phyloP scores from a whole-genome alignment of 2,329 filamentous ascomycete species.

The Paraphaeosphaeria sporulosa region DNA sequence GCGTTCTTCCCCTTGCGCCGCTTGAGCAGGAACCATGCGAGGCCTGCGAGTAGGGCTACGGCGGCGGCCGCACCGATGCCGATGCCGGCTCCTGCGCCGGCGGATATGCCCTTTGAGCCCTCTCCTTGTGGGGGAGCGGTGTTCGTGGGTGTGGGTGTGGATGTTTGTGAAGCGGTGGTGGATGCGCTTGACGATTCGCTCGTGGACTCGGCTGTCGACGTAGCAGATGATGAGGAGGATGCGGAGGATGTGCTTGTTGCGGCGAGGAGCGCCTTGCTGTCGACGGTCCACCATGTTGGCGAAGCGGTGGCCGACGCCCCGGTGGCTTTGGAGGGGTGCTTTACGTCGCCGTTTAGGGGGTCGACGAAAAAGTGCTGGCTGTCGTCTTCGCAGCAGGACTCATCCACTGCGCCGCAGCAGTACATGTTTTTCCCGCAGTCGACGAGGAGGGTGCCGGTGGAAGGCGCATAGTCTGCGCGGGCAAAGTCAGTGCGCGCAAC shows the following conservation, averaged over 20 bases:
- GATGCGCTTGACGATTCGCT: neutral
- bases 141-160: neutral
- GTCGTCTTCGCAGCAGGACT: neutral
- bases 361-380: neutral
- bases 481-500: neutral
- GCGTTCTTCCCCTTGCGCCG: conserved; percentile 1
- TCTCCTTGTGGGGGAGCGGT: neutral
- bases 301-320: neutral
- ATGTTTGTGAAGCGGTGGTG: neutral
- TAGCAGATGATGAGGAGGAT: neutral
- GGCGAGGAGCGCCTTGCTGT: conserved; percentile 6
- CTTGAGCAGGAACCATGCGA: conserved; percentile 1
- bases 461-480: neutral
- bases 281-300: conserved; percentile 7
- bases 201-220: neutral
- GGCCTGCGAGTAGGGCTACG: neutral
- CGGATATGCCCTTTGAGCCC: neutral
- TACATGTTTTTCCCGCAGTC: conserved; percentile 8
- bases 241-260: neutral
- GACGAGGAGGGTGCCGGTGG: neutral
- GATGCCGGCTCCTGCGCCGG: conserved; percentile 2
- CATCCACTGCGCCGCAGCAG: conserved; percentile 3
- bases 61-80: conserved; percentile 5
- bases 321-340: conserved; percentile 1
- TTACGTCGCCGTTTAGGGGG: conserved; percentile 2